Conservation (phyloP, 352 stramenopile species). For the Pythium coloratum region DNA sequence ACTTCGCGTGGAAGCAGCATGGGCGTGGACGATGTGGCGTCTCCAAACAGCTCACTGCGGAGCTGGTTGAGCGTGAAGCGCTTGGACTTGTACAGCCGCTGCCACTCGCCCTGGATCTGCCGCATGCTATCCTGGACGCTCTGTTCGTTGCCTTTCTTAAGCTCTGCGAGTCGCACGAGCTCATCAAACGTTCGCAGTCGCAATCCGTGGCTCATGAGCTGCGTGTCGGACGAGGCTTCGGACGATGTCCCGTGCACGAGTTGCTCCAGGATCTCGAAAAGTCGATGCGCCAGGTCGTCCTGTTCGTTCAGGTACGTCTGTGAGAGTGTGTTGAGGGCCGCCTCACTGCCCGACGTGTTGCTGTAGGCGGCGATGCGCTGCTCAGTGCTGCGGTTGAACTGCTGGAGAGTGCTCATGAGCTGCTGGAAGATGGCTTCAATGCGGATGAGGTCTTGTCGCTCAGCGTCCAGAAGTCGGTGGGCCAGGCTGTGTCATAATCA, state of each 20-base stretch:
- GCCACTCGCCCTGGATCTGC: conserved; percentile 24
- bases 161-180: conserved; percentile 25
- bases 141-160: conserved; percentile 16
- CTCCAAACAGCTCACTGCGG: conserved; percentile 28
- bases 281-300: conserved; percentile 22
- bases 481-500: conserved; percentile 24
- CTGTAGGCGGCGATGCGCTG: conserved; percentile 19
- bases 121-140: conserved; percentile 9
- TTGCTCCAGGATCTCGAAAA: conserved; percentile 20
- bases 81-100: conserved; percentile 26
- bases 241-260: conserved; percentile 1
- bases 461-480: conserved; percentile 35
- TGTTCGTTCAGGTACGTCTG: conserved; percentile 25
- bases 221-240: not conserved
- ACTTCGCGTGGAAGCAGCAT: conserved; percentile 25
- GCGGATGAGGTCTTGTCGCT: conserved; percentile 30
- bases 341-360: conserved; percentile 8
- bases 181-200: conserved; percentile 33
- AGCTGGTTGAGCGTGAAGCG: conserved; percentile 20
- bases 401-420: conserved; percentile 7
- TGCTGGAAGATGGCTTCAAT: conserved; percentile 24
- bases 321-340: conserved; percentile 13
- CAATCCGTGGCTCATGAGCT: not conserved
- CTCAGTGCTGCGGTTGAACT: conserved; percentile 18
- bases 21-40: conserved; percentile 25